These are phyloP conservation scores for Pichia sp. DNA, from an alignment of 1,139 yeast genomes.

Conservation along the genomic window DNA sequence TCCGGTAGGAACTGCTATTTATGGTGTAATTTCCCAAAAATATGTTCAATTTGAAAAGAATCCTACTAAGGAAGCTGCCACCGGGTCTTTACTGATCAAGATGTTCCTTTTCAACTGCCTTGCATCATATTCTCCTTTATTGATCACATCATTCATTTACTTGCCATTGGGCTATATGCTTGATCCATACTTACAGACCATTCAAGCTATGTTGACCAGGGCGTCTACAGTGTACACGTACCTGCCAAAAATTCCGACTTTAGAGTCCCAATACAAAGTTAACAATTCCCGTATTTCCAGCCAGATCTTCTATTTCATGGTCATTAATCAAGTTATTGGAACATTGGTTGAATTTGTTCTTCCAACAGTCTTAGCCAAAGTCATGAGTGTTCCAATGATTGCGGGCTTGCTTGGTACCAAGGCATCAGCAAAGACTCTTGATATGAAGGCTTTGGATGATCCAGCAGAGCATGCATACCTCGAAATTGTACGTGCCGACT, in stretches of 20 bases:
- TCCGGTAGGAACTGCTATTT: conserved; percentile 61
- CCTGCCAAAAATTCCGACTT: conserved; percentile 32
- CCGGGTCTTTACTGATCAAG: conserved; percentile 60
- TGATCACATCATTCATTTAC: conserved; percentile 81
- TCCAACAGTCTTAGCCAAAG: conserved; percentile 37
- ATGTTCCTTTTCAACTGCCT: conserved; percentile 71
- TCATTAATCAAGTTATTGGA: conserved; percentile 71
- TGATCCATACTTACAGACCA: conserved; percentile 23
- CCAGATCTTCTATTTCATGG: conserved; percentile 72
- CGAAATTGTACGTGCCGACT: conserved; percentile 44
- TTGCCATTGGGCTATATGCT: conserved; percentile 60
- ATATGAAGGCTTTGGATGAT: conserved; percentile 36
- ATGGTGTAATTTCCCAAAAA: conserved; percentile 39
- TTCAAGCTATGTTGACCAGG: conserved; percentile 10
- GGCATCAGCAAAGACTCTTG: conserved; percentile 20
- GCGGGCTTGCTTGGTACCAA: conserved; percentile 24
- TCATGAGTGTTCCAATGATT: conserved; percentile 22
- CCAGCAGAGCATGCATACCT: conserved; percentile 50
- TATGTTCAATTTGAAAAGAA: conserved; percentile 72
- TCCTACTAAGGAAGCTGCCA: conserved; percentile 45
- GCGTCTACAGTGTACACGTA: conserved; percentile 16
- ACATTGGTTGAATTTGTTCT: conserved; percentile 54
- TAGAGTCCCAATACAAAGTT: conserved; percentile 48
- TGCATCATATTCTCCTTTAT: conserved; percentile 74
- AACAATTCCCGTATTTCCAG: conserved; percentile 60